Percentiles rank a stretch among this genome's conserved stretches.
phyloP scores from a whole-genome alignment of 2,329 filamentous ascomycete genomes.

The Chaetomiaceae sp. region DNA sequence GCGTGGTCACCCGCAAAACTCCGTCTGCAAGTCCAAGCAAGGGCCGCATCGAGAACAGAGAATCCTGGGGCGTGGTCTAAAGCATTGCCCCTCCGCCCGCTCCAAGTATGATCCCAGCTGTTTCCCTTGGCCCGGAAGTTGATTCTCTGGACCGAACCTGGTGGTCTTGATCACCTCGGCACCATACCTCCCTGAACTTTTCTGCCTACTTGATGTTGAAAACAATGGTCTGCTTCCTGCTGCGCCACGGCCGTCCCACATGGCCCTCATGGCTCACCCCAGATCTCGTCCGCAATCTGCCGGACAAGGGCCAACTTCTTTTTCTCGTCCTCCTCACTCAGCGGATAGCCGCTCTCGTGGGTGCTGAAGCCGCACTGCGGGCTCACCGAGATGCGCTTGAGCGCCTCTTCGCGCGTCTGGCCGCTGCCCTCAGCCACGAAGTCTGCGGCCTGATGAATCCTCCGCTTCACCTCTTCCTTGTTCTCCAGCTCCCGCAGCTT shows the following conservation, averaged over 20 bases:
- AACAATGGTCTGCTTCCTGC: background rate
- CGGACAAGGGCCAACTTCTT: constrained; percentile 66
- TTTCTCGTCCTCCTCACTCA: constrained; percentile 64
- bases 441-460: constrained; percentile 56
- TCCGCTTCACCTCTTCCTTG: constrained; percentile 55
- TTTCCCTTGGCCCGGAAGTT: constrained; percentile 10
- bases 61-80: too few relatives aligned
- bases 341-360: constrained; percentile 65
- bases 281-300: constrained; percentile 66
- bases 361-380: constrained; percentile 71
- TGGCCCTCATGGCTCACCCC: constrained; percentile 41
- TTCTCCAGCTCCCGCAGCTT: constrained; percentile 58
- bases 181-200: background rate
- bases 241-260: background rate
- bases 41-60: too few relatives aligned
- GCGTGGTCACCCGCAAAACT: too few relatives aligned
- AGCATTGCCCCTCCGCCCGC: too few relatives aligned
- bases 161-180: background rate
- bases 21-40: too few relatives aligned
- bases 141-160: constrained; percentile 8
- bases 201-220: constrained; percentile 1
- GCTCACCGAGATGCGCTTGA: constrained; percentile 61
- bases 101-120: too few relatives aligned
- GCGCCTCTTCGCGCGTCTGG: constrained; percentile 58
- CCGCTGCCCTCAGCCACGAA: constrained; percentile 63